Base-by-base conservation (phyloP, 495 filamentous ascomycete genomes). In the Echria macrotheca region DNA sequence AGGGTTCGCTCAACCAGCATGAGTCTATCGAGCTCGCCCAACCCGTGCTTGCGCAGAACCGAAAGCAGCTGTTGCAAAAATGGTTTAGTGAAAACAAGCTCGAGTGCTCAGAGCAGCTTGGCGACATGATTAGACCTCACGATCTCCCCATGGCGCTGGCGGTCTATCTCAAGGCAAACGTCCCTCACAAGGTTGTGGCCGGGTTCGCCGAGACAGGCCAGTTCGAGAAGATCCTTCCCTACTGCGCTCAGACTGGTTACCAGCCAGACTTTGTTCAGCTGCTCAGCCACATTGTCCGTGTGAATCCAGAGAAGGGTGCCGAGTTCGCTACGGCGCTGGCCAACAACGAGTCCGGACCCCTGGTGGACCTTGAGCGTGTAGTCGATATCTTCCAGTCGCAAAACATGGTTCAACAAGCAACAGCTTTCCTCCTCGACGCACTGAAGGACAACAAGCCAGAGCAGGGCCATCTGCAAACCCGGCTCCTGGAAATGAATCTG, bases 361-460 rank as follows among this genome's bases (percentile, higher is more conserved):
- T 97, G 50, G 81, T 99, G 52, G 91, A 96, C 53, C 79, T 99
- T 50, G 90, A 95, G 59, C 90, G 93, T 22, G 88, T 96, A 15
- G 88, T 97, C 28, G 91, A 97, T 65, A 87, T 99, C 35, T 99
- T 99, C 80, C 80, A 94, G 62, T 89, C 91, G 18, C 93, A 96
- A 68, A 89, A 89, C 66, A 94, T 97, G 90, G 79, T 96, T 39
- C 93, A 97, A 66, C 89, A 95, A 63, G 93, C 91, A 7, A 99
- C 93, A 6, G 91, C 91, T 15, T 97, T 99, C 80, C 72, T 99
- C 26, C 78, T 99, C 19, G 94, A 97, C 66, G 91, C 88, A 12
- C 75, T 99, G 36, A 89, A 93, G 68, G 86, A 87, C 47, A 95
- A 99, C 73, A 85, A 85, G 57, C 91, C 91, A 4, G 94, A 97